Percentiles rank a stretch among this genome's conserved stretches.
These are phyloP conservation scores for Leccinum fibrillosum DNA, from an alignment of 768 basidiomycete genomes.

Conservation along the genomic window DNA sequence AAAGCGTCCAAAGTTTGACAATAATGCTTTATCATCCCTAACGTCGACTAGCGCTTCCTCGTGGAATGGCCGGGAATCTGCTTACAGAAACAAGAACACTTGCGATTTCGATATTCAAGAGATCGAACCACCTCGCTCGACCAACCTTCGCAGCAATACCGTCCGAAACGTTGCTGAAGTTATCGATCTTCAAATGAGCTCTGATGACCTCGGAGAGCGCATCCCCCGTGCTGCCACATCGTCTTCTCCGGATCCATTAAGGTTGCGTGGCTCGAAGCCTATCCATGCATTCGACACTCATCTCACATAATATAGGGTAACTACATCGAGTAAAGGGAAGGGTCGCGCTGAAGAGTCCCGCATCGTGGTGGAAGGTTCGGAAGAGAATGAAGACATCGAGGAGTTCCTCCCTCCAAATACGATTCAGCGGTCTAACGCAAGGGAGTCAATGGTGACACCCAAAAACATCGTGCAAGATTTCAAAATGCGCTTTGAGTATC, in stretches of 20 bases:
- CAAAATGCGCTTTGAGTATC: conserved; percentile 9
- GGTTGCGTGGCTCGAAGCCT: neutral
- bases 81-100: neutral
- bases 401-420: conserved; percentile 11
- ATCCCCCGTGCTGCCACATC: conserved; percentile 12
- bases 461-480: conserved; percentile 11
- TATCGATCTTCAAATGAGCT: conserved; percentile 12
- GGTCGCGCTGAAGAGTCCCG: conserved; percentile 13
- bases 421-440: neutral
- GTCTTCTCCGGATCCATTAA: conserved; percentile 27
- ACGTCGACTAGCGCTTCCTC: conserved; percentile 1
- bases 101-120: conserved; percentile 25
- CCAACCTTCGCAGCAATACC: neutral
- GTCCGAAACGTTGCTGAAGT: conserved; percentile 15
- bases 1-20: conserved; percentile 26
- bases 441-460: conserved; percentile 14
- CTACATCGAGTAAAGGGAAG: conserved; percentile 22
- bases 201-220: conserved; percentile 23
- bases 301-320: conserved; percentile 9
- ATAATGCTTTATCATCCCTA: neutral
- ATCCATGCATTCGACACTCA: conserved; percentile 24
- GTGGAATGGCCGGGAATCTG: neutral
- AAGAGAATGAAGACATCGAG: conserved; percentile 22
- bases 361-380: conserved; percentile 20
- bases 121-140: conserved; percentile 2